phyloP scores from a whole-genome alignment of 2,329 filamentous ascomycete genomes.

The Reticulascus tulasneorum region DNA sequence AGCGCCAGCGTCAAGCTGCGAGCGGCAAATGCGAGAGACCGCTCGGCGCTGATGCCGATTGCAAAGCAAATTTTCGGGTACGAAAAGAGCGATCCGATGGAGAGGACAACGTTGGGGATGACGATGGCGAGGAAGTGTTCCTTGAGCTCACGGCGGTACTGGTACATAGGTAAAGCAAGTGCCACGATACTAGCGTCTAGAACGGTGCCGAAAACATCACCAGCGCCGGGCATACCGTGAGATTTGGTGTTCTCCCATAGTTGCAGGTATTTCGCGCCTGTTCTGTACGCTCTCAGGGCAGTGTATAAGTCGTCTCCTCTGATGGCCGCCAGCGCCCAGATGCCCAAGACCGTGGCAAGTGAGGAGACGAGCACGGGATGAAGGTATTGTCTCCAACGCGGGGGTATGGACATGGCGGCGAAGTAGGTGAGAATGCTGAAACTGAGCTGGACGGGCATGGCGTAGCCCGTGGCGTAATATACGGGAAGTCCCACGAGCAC shows the following conservation, averaged over 20 bases:
- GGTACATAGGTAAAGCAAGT: conserved; percentile 58
- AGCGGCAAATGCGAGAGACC: conserved; percentile 52
- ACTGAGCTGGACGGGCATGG: conserved; percentile 41
- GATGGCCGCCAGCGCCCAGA: conserved; percentile 50
- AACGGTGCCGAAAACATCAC: conserved; percentile 50
- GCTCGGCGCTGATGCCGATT: conserved; percentile 48
- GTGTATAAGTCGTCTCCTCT: conserved; percentile 34
- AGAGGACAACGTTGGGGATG: conserved; percentile 47
- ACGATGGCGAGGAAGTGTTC: conserved; percentile 51
- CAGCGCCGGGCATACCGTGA: conserved; percentile 44
- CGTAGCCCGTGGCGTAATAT: conserved; percentile 50
- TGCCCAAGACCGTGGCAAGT: conserved; percentile 44
- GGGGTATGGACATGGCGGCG: conserved; percentile 43
- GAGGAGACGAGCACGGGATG: conserved; percentile 57
- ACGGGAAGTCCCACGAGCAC: conserved; percentile 49
- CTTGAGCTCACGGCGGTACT: conserved; percentile 52
- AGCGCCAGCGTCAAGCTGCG: conserved; percentile 57
- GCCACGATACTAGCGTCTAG: conserved; percentile 57
- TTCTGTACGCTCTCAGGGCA: conserved; percentile 45
- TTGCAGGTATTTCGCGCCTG: conserved; percentile 47
- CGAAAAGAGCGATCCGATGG: conserved; percentile 49
- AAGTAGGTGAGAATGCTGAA: conserved; percentile 51
- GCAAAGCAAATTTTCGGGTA: conserved; percentile 53
- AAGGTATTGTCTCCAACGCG: conserved; percentile 45
- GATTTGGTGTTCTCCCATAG: conserved; percentile 39